A percentile compares a stretch with the other conserved stretches of the same genome.
These are phyloP conservation scores for Fusarium chlamydosporum DNA, from an alignment of 2,329 filamentous ascomycete species.

Conservation along the genomic window DNA sequence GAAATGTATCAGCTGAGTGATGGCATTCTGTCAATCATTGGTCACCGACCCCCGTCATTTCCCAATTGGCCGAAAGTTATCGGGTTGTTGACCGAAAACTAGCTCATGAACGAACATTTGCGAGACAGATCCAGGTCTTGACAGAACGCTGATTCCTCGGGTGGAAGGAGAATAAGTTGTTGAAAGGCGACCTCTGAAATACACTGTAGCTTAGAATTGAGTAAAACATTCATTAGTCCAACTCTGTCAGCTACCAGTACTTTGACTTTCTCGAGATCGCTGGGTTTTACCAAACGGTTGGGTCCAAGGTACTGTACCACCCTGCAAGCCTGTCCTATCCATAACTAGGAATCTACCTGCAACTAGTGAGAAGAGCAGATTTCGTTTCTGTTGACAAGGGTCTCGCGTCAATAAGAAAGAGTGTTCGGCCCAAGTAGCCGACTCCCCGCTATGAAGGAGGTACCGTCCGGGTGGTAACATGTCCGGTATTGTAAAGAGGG, in stretches of 20 bases:
- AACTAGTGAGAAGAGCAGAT: not conserved
- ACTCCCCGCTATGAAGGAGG: constrained; percentile 33
- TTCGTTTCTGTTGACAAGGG: constrained; percentile 12
- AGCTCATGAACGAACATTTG: not conserved
- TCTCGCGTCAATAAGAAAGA: constrained; percentile 23
- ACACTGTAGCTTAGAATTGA: not conserved
- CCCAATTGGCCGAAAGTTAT: constrained; percentile 1
- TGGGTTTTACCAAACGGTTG: constrained; percentile 33
- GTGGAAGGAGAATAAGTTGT: not conserved
- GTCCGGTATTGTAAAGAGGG: not conserved
- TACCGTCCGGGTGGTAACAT: not conserved
- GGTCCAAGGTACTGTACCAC: constrained; percentile 20
- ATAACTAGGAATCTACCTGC: not conserved
- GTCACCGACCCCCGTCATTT: not conserved
- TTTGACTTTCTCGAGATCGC: constrained; percentile 1
- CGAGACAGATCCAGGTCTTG: not conserved
- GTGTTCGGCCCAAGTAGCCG: constrained; percentile 26
- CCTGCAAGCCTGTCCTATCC: not conserved
- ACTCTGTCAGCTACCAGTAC: constrained; percentile 5
- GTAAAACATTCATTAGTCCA: constrained; percentile 4
- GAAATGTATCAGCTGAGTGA: constrained; percentile 15
- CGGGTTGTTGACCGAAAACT: not conserved
- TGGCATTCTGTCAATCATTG: constrained; percentile 7
- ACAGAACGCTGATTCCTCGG: not conserved
- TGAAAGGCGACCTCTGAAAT: not conserved